Percentiles rank a stretch among this genome's conserved stretches.
These are phyloP conservation scores for Passalora sequoiae DNA, from an alignment of 2,329 filamentous ascomycete species.

Conservation along the genomic window DNA sequence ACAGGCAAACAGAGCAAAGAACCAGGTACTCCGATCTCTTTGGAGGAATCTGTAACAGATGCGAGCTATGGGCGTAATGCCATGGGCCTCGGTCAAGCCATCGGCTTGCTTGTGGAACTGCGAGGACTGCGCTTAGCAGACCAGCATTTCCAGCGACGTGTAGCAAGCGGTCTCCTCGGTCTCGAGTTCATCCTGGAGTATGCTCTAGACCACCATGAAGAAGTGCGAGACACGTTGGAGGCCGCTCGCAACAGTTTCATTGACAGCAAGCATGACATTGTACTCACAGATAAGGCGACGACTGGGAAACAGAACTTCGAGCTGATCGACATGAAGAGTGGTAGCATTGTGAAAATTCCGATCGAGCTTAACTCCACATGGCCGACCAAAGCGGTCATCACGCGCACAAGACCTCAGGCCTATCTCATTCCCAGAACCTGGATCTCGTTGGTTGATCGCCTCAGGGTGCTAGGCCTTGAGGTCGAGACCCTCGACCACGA, in stretches of 20 bases:
- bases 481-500: constrained; percentile 22
- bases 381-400: constrained; percentile 19
- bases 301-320: constrained; percentile 20
- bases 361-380: constrained; percentile 20
- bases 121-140: constrained; percentile 20
- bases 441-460: constrained; percentile 20
- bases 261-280: constrained; percentile 19
- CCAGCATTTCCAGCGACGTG: constrained; percentile 21
- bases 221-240: constrained; percentile 10
- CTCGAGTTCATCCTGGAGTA: constrained; percentile 16
- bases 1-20: constrained; percentile 21
- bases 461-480: constrained; percentile 24
- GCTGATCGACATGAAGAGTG: constrained; percentile 20
- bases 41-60: constrained; percentile 18
- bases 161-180: constrained; percentile 15
- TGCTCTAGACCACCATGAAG: constrained; percentile 11
- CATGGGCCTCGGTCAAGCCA: constrained; percentile 16
- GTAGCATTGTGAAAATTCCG: constrained; percentile 15
- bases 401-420: constrained; percentile 21
- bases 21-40: constrained; percentile 14
- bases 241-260: constrained; percentile 21
- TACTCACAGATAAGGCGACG: constrained; percentile 20
- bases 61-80: constrained; percentile 19
- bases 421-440: constrained; percentile 28
- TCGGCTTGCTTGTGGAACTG: constrained; percentile 18